Evolutionary conservation across 2,329 filamentous ascomycete species (phyloP).

Genomic region (Ascochyta koolunga): DNA sequence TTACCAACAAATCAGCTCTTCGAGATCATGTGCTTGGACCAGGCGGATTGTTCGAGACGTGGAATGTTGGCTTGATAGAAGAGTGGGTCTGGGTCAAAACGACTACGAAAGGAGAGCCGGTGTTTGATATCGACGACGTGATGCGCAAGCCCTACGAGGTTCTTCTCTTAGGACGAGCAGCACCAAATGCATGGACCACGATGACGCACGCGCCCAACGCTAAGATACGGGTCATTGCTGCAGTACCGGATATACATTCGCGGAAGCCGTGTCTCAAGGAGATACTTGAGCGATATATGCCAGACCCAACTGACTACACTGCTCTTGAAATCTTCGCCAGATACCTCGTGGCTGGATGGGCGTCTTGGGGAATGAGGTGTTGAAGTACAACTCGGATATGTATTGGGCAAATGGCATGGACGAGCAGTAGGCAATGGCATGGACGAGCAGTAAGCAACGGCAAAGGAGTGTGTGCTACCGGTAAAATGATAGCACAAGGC

Average conservation of each 20-base stretch:
- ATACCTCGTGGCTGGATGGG: constrained; percentile 76
- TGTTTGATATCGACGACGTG: constrained; percentile 63
- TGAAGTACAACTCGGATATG: constrained; percentile 69
- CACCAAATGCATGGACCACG: constrained; percentile 31
- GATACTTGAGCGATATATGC: constrained; percentile 64
- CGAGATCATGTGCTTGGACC: constrained; percentile 61
- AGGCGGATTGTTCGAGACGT: constrained; percentile 67
- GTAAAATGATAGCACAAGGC: too few species aligned
- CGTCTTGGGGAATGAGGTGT: constrained; percentile 77
- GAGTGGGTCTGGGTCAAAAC: constrained; percentile 85
- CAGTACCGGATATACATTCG: constrained; percentile 78
- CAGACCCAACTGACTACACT: constrained; percentile 51
- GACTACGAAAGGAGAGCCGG: constrained; percentile 67
- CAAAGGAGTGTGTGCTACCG: background rate
- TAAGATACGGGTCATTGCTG: constrained; percentile 65
- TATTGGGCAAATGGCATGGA: constrained; percentile 51
- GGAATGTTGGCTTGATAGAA: constrained; percentile 68
- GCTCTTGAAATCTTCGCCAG: constrained; percentile 80
- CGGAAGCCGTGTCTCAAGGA: constrained; percentile 74
- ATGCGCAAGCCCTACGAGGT: constrained; percentile 82
- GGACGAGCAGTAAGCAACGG: background rate
- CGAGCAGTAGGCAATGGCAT: background rate
- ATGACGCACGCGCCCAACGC: constrained; percentile 37
- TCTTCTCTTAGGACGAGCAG: constrained; percentile 63
- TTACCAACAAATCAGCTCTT: constrained; percentile 72